These are phyloP conservation scores for Ceratorhiza oryzae-sativae DNA, from an alignment of 1,284 basidiomycete genomes.

Conservation along the genomic window DNA sequence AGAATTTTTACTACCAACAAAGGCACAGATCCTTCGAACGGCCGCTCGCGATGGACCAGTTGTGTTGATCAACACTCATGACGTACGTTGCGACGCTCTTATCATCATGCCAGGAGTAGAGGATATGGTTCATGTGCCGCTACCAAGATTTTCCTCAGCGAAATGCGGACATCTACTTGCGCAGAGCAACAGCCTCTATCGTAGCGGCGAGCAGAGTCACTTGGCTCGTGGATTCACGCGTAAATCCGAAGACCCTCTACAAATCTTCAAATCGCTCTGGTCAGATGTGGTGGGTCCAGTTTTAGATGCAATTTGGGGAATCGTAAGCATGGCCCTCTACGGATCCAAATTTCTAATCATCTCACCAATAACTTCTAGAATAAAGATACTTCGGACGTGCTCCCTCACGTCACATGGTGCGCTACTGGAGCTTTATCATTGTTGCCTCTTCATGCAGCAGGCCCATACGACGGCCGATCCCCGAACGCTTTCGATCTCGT, in stretches of 20 bases:
- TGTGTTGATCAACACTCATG: neutral
- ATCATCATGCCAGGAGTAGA: neutral
- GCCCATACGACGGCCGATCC: neutral
- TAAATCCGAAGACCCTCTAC: too few relatives aligned
- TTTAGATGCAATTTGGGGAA: neutral
- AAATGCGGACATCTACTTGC: too few relatives aligned
- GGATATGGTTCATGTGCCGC: neutral
- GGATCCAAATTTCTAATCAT: too few relatives aligned
- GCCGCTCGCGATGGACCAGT: neutral
- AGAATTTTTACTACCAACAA: neutral
- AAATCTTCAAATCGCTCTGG: neutral
- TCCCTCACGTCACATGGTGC: conserved; percentile 26
- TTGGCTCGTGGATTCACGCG: too few relatives aligned
- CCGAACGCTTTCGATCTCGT: neutral
- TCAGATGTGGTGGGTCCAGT: neutral
- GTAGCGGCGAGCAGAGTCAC: too few relatives aligned
- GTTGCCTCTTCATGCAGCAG: conserved; percentile 12
- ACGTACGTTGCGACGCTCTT: neutral
- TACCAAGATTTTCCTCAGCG: neutral
- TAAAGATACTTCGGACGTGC: neutral
- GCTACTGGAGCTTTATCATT: neutral
- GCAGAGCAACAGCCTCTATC: too few relatives aligned
- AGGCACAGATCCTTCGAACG: too few relatives aligned
- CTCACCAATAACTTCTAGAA: too few relatives aligned
- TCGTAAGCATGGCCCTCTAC: too few relatives aligned